Evolutionary conservation across 2,329 filamentous ascomycete species (phyloP).

Genomic region (Neoarthrinium moseri): DNA sequence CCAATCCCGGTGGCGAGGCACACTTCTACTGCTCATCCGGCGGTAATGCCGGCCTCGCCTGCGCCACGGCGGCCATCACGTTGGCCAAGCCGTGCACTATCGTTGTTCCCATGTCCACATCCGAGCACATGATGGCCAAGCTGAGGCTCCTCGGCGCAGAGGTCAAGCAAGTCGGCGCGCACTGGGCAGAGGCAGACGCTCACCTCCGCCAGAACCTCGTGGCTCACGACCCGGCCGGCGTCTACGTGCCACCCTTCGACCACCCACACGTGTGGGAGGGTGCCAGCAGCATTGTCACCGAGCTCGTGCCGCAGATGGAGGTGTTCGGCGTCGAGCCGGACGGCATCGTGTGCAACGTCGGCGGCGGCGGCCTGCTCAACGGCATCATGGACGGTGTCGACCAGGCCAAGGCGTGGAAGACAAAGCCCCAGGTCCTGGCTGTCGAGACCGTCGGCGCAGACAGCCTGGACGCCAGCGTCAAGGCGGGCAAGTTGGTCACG

Average conservation of each 20-base stretch:
- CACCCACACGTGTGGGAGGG: constrained; percentile 68
- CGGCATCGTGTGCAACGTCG: constrained; percentile 74
- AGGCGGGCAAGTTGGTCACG: constrained; percentile 55
- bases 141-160: constrained; percentile 66
- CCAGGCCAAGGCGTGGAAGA: constrained; percentile 29
- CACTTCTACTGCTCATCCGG: constrained; percentile 82
- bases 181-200: constrained; percentile 68
- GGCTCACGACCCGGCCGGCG: constrained; percentile 42
- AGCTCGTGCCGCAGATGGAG: constrained; percentile 38
- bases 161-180: constrained; percentile 67
- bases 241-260: constrained; percentile 72
- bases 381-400: constrained; percentile 72
- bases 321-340: constrained; percentile 42
- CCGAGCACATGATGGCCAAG: constrained; percentile 69
- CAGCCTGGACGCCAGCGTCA: constrained; percentile 62
- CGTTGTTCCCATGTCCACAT: constrained; percentile 67
- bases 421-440: constrained; percentile 59
- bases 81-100: constrained; percentile 70
- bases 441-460: constrained; percentile 76
- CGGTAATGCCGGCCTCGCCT: constrained; percentile 83
- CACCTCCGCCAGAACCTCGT: constrained; percentile 62
- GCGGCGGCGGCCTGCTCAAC: constrained; percentile 77
- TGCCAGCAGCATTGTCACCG: constrained; percentile 56
- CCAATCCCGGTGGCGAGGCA: constrained; percentile 33
- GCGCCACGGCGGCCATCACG: constrained; percentile 67